These are phyloP conservation scores for Cichorium intybus DNA, from an alignment of 140 eudicot genomes.

Conservation along the genomic window DNA sequence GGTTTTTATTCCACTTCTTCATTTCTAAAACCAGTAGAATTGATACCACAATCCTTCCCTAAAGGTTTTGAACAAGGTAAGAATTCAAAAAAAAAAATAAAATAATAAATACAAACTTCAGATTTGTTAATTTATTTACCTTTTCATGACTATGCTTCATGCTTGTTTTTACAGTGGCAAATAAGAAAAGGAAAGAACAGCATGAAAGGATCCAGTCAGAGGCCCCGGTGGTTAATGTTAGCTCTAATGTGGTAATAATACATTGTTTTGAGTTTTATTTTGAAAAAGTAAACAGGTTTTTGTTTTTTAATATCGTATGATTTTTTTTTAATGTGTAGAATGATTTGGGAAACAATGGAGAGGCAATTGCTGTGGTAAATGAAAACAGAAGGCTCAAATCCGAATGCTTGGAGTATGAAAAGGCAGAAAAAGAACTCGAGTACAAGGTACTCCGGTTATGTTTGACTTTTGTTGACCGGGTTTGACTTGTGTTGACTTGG, in stretches of 20 bases:
- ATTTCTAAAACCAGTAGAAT: constrained; percentile 19
- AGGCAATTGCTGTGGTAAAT: constrained; percentile 39
- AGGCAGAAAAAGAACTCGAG: constrained; percentile 53
- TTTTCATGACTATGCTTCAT: constrained; percentile 7
- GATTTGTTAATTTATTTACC: background rate
- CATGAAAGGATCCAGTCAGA: constrained; percentile 8
- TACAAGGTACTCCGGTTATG: constrained; percentile 42
- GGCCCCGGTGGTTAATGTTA: constrained; percentile 14
- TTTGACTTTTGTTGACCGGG: background rate
- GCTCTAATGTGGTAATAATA: constrained; percentile 22
- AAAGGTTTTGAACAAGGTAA: constrained; percentile 43
- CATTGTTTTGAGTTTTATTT: constrained; percentile 4
- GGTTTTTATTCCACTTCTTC: constrained; percentile 22
- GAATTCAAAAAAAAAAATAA: background rate
- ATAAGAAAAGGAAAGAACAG: constrained; percentile 41
- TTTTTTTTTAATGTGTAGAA: constrained; percentile 34
- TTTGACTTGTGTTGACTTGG: background rate
- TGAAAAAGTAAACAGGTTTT: background rate
- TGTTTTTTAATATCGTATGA: background rate
- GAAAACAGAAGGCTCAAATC: constrained; percentile 64
- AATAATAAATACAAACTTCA: no score
- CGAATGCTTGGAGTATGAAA: constrained; percentile 59
- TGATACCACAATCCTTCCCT: constrained; percentile 9
- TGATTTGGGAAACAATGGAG: constrained; percentile 36
- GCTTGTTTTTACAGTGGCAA: constrained; percentile 33